Base-by-base conservation (phyloP, 768 basidiomycete species). In the Sporobolomyces roseus region DNA sequence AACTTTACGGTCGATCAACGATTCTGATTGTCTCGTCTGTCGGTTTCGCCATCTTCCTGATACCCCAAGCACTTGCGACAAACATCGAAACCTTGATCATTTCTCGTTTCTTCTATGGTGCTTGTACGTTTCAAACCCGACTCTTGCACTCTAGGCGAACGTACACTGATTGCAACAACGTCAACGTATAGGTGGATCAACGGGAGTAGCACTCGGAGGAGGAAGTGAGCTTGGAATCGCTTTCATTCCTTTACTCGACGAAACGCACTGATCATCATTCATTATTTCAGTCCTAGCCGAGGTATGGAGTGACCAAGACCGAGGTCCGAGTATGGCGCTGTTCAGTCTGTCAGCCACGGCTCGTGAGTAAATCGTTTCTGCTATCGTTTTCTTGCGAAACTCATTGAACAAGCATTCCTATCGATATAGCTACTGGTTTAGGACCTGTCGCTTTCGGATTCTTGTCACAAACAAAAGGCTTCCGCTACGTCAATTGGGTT, bases 401-500 rank as follows among this genome's bases (percentile, higher is more conserved):
- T 41, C 17, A 41, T 17, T 41, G 38, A 41, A 9, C 17, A 41
- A 9, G 9, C 38, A 9, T 41, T 41, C 17, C 17, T 9, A 41
- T 17, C 17, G 17, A 41, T 41, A 9, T 16, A 62, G 86, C 85
- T 0, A 84, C 83, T 0, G 88, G 85, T 1, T 38, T 90, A 1
- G 89, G 86, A 3, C 85, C 89, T 1, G 75, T 88, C 3, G 75
- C 82, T 3, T 84, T 85, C 29, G 86, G 86, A 16, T 89, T 85
- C 85, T 81, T 74, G 25, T 52, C 45, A 3, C 64, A 72, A 35
- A 58, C 46, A 51, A 56, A 72, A 2, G 71, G 71, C 7, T 80
- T 90, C 88, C 81, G 88, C 32, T 90, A 89, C 88, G 89, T 93
- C 30, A 85, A 64, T 49, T 68, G 61, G 59, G 38, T 70, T 33